Evolutionary conservation across 2,329 filamentous ascomycete genomes (phyloP).

Genomic region (Xylariaceae sp.): DNA sequence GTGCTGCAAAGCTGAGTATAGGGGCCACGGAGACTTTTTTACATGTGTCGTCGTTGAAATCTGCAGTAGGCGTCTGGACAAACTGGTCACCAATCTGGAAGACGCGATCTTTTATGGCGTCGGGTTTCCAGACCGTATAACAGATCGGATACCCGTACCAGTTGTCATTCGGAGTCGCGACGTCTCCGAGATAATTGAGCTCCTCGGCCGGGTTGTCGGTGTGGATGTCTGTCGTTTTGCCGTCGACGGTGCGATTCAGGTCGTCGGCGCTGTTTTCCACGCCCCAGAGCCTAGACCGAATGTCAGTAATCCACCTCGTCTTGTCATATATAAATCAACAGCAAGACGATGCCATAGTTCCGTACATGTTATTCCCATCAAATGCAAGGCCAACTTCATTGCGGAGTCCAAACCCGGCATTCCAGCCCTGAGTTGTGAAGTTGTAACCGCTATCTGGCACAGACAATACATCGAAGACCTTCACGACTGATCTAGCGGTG

Average conservation of each 20-base stretch:
- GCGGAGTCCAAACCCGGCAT: slow-evolving; percentile 52
- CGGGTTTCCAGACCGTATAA: slow-evolving; percentile 37
- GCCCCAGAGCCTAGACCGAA: slow-evolving; percentile 34
- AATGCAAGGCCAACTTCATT: slow-evolving; percentile 53
- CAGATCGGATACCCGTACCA: slow-evolving; percentile 59
- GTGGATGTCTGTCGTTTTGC: slow-evolving; percentile 43
- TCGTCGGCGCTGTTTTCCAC: slow-evolving; percentile 62
- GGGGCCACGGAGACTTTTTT: slow-evolving; percentile 31
- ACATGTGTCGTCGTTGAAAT: slow-evolving; percentile 28
- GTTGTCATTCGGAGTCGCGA: slow-evolving; percentile 41
- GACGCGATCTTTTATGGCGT: slow-evolving; percentile 32
- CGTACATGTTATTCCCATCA: slow-evolving; percentile 43
- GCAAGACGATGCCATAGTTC: neutral
- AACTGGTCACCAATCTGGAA: slow-evolving; percentile 34
- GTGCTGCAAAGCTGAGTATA: slow-evolving; percentile 48
- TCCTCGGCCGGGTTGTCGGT: slow-evolving; percentile 60
- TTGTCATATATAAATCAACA: neutral
- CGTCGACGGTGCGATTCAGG: slow-evolving; percentile 43
- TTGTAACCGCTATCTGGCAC: slow-evolving; percentile 31
- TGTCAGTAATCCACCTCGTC: slow-evolving; percentile 1
- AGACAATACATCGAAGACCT: slow-evolving; percentile 37
- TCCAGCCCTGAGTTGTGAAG: slow-evolving; percentile 37
- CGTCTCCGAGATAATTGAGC: slow-evolving; percentile 58
- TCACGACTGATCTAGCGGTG: slow-evolving; percentile 52
- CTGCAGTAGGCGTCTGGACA: slow-evolving; percentile 25